Base-by-base conservation (phyloP, 306 rosid species). In the cucumber (Cucumis sativus) region DNA sequence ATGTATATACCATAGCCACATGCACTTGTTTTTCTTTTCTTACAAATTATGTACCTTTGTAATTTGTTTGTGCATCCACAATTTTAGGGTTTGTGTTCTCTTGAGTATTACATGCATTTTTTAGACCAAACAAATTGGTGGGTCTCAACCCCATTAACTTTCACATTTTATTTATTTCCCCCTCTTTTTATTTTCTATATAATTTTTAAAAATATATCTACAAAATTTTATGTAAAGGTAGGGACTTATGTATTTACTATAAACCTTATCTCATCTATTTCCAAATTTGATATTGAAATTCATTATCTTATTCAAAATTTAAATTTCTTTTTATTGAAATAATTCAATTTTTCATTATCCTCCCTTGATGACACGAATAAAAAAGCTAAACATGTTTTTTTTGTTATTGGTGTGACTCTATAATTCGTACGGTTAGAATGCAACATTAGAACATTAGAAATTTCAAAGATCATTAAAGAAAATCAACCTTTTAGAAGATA, bases 21-120 rank as follows among this genome's bases (percentile, higher is more conserved):
- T 71, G 76, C 76, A 25, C 60, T 51, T 71, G 76, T 71, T 49
- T 71, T 69, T 69, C 21, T 43, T 41, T 41, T 41, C 6, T 70
- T 47, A 71, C 41, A 71, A 71, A 71, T 71, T 71, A 71, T 71
- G 76, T 71, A 71, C 76, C 60, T 71, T 71, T 71, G 40, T 69
- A 69, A 69, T 71, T 71, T 71, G 54, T 70, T 25, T 28, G 60
- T 71, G 56, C 60, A 41, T 71, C 76, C 76, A 25, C 14, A 12
- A 25, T 51, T 70, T 71, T 71, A 49, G 76, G 76, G 60, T 71
- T 49, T 23, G 43, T 71, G 76, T 71, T 71, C 28, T 71, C 41
- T 47, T 25, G 41, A 71, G 23, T 71, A 71, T 71, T 49, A 15
- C 76, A 49, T 15, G 60, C 25, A 71, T 25, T 25, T 28, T 41